Percentiles rank a stretch among this genome's conserved stretches.
Evolutionary conservation across 495 filamentous ascomycete species (phyloP).

Genomic region (Aspergillus bridgeri): DNA sequence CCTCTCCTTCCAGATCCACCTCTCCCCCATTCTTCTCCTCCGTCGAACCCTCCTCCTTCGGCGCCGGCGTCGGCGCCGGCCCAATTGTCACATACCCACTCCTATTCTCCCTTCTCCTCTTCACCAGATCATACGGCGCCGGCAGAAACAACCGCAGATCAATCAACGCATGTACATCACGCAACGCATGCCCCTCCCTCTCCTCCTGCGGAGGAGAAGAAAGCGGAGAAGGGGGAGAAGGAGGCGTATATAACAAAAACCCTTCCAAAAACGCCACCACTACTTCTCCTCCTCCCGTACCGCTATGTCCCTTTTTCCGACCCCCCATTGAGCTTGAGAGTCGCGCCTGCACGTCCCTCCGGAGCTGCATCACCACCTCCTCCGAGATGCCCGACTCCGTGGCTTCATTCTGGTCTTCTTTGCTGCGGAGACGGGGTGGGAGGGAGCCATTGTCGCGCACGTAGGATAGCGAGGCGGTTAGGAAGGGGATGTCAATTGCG

Average conservation of each 20-base stretch:
- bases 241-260: slow-evolving; percentile 70
- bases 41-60: slow-evolving; percentile 4
- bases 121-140: slow-evolving; percentile 56
- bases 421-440: slow-evolving; percentile 62
- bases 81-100: slow-evolving; percentile 82
- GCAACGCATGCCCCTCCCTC: slow-evolving; percentile 15
- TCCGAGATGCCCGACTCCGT: slow-evolving; percentile 48
- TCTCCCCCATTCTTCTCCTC: slow-evolving; percentile 6
- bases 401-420: slow-evolving; percentile 72
- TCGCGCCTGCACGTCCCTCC: slow-evolving; percentile 10
- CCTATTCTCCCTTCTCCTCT: slow-evolving; percentile 64
- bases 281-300: too few species aligned
- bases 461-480: slow-evolving; percentile 58
- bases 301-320: too few species aligned
- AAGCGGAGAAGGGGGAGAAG: too few species aligned
- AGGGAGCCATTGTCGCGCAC: slow-evolving; percentile 63
- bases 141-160: slow-evolving; percentile 75
- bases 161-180: slow-evolving; percentile 51
- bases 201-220: too few species aligned
- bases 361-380: slow-evolving; percentile 14
- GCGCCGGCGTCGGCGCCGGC: slow-evolving; percentile 25
- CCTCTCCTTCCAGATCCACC: slow-evolving; percentile 36
- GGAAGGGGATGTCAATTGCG: slow-evolving; percentile 63
- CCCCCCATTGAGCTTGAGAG: too few species aligned
- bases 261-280: slow-evolving; percentile 65